Base-by-base conservation (phyloP, 2,329 filamentous ascomycete genomes). In the Teratosphaeria gauchensis region DNA sequence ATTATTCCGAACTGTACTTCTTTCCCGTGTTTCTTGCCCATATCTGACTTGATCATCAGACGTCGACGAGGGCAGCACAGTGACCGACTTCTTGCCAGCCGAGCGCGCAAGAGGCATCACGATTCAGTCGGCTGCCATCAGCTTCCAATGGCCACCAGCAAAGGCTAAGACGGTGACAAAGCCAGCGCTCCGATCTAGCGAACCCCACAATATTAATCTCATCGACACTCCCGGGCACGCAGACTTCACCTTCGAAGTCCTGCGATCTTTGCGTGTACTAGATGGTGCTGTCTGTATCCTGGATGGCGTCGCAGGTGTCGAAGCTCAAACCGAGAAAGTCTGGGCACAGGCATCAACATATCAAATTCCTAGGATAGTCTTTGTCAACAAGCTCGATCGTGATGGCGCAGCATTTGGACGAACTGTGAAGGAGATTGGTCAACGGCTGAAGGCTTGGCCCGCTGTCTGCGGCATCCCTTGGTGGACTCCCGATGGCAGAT, bases 161-260 rank as follows among this genome's bases (percentile, higher is more conserved):
- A 35, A 85, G 7, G 59, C 61, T n/a, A 14, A 33, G 12, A 42
- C 53, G 62, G 52, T 64, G 68, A 38, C 65, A 75, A 68, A 59
- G 66, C 69, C 55, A 4, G 76, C 76, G 58, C 85, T 81, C 53
- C 74, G 76, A 6, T 71, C 76, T 6, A 16, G 7, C 9, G 11
- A 32, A 21, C 73, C 83, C 1, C 85, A 92, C 71, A 89, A 85
- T 4, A 86, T 96, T 72, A 96, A 96, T 70, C 78, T 96, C 1
- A 97, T 99, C 61, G 94, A 99, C 72, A 97, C 94, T 0, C 94
- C 94, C 1, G 94, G 94, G 1, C 94, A 99, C 70, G 92, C 95
- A 24, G 94, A 99, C 72, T 99, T 99, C 68, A 91, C 92, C 0
- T 97, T 97, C 69, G 94, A 99, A 72, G 94, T 97, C 2, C 82